Base-by-base conservation (phyloP, 305 asterid species). In the Fraxinus dipetala region DNA sequence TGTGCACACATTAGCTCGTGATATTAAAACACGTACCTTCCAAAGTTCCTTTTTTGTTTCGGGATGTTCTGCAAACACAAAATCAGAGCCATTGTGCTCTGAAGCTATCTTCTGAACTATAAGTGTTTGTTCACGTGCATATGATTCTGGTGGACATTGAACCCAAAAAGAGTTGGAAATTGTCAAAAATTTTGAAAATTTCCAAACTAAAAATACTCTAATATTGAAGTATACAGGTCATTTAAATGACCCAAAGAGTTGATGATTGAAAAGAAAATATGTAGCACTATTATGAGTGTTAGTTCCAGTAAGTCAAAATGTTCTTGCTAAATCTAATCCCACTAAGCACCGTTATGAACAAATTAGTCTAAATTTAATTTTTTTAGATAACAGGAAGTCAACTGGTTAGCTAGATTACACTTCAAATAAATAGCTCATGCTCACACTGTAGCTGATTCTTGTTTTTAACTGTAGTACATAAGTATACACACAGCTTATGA, bases 1-100 rank as follows among this genome's bases (percentile, higher is more conserved):
- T 35, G 32, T 22, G 72, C 20, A 28, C 14, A 40, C 14, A 56
- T 75, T 31, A 34, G 80, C 63, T 40, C 59, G 75, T 28, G 35
- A 51, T 67, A 32, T 72, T 83, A 36, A 65, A 73, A 36, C 30
- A 28, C 77, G 54, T 74, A 94, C 98, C 96, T 90, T 96, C 99
- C 99, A 96, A 67, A 94, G 95, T 86, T 96, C 99, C 85, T 89
- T 92, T 86, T 96, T 96, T 0, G 91, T 95, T 84, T 96, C 97
- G 76, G 98, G 90, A 73, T 93, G 94, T 85, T 94, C 94, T 6
- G 95, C 94, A 83, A 94, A 94, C 82, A 94, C 95, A 86, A 96
- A 96, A 88, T 92, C 97, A 10, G 99, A 76, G 79, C 99, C 97
- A 69, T 87, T 87, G 87, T 93, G 98, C 93, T 93, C 93, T 40